Percentiles rank a stretch among this genome's conserved stretches.
Evolutionary conservation across 345 rosid species (phyloP).

Genomic region (Theobroma cacao): DNA sequence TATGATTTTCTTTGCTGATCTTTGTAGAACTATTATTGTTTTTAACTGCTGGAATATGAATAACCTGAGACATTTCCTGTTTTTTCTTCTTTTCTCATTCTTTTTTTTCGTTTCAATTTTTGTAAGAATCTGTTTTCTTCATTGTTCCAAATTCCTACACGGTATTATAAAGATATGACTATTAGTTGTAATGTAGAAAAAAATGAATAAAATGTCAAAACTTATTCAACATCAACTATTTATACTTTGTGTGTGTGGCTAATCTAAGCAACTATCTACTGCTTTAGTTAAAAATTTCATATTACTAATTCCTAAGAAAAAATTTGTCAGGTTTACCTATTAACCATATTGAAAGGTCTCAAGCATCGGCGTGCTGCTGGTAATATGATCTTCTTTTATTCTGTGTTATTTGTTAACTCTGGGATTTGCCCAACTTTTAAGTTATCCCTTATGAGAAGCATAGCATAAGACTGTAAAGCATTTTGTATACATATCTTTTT

Average conservation of each 20-base stretch:
- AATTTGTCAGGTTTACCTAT: conserved; percentile 70
- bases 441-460: background rate
- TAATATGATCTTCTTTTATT: conserved; percentile 25
- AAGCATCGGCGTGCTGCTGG: conserved; percentile 96
- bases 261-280: background rate
- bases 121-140: background rate
- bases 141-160: background rate
- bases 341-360: conserved; percentile 81
- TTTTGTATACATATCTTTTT: background rate
- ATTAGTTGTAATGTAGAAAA: background rate
- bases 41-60: background rate
- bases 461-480: background rate
- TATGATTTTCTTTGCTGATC: background rate
- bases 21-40: background rate
- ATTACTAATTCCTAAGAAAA: conserved; percentile 13
- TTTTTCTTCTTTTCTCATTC: background rate
- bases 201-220: background rate
- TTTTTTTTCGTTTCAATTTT: background rate
- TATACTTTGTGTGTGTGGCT: background rate
- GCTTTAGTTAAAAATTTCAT: background rate
- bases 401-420: background rate
- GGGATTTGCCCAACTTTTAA: background rate
- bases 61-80: background rate
- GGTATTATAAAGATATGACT: background rate
- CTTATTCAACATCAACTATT: background rate